Evolutionary conservation across 2,329 filamentous ascomycete genomes (phyloP), one percentile per base, ranked within the genome.

Genomic region (Diaporthe ampelina): DNA sequence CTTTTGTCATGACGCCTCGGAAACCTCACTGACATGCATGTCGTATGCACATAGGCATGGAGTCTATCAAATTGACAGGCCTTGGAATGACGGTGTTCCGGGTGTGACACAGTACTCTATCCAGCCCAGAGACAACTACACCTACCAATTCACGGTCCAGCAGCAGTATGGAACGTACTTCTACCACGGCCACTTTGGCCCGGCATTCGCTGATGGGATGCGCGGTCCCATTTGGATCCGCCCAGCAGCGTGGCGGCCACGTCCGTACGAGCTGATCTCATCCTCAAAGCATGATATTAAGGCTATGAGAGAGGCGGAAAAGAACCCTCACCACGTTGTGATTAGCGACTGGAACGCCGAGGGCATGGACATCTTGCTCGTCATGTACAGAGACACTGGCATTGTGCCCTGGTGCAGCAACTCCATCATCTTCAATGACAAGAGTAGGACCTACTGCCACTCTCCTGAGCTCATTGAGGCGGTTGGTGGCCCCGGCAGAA

Each of bases 341-440:
- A 75, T 77, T 29, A 76, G 75, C 50, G 76, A 77, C 56, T 76
- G 76, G 76, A 77, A 77, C 37, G 75, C 67, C 13, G 75, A 77
- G 45, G 70, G 70, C 0, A 76, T 77, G 76, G 76, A 77, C 19
- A 76, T 77, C n/a, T 65, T 76, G 15, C 73, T 76, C 26, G 59
- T 75, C 43, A 76, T 76, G 75, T 76, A 76, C 50, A 65, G 75
- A 52, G 75, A 76, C 65, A 75, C 73, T 3, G 75, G 75, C 21
- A 72, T 76, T 35, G 73, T 76, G 19, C 75, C 75, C 19, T 76
- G 75, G 75, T 76, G 73, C 32, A 76, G 75, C 57, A 76, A 76
- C 21, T 73, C 75, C 19, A 56, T 76, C 52, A 74, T 76, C 4
- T 67, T 76, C n/a, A 76, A 76, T 50, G 58, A 70, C 54, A 75